Conservation (phyloP, 768 basidiomycete genomes). For the Agaricus blazei region DNA sequence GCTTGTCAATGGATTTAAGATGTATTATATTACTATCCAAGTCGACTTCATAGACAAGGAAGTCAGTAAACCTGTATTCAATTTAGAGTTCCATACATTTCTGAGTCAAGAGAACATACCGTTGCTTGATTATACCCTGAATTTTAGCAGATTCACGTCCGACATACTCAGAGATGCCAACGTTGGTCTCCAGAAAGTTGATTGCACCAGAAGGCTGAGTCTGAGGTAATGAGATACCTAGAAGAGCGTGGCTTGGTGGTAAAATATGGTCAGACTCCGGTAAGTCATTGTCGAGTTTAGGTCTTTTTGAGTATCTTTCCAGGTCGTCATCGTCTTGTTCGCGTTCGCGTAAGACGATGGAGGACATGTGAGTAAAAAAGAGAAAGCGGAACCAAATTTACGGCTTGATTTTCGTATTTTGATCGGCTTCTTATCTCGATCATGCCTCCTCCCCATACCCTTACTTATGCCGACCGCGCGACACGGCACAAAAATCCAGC, state of each 20-base stretch:
- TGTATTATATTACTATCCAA: slow-evolving; percentile 75
- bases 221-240: slow-evolving; percentile 52
- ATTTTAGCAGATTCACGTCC: slow-evolving; percentile 64
- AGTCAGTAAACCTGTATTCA: slow-evolving; percentile 84
- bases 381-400: neutral
- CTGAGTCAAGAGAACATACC: slow-evolving; percentile 42
- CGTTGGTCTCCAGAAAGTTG: slow-evolving; percentile 72
- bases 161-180: slow-evolving; percentile 89
- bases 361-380: slow-evolving; percentile 23
- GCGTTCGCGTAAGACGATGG: slow-evolving; percentile 40
- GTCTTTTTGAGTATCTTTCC: slow-evolving; percentile 40
- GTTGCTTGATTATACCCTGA: slow-evolving; percentile 94
- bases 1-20: slow-evolving; percentile 73
- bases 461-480: slow-evolving; percentile 62
- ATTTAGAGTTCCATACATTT: neutral
- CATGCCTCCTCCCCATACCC: slow-evolving; percentile 34
- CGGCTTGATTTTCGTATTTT: slow-evolving; percentile 4
- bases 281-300: slow-evolving; percentile 28
- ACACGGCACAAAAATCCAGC: slow-evolving; percentile 62
- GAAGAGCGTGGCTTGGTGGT: slow-evolving; percentile 71
- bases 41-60: slow-evolving; percentile 90
- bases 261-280: slow-evolving; percentile 32
- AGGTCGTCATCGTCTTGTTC: slow-evolving; percentile 43
- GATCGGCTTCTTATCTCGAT: slow-evolving; percentile 10
- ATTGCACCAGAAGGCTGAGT: slow-evolving; percentile 44